A percentile compares a stretch with the other conserved stretches of the same genome.
phyloP scores from a whole-genome alignment of 2,329 filamentous ascomycete genomes.

The Aspergillus hiratsukae region DNA sequence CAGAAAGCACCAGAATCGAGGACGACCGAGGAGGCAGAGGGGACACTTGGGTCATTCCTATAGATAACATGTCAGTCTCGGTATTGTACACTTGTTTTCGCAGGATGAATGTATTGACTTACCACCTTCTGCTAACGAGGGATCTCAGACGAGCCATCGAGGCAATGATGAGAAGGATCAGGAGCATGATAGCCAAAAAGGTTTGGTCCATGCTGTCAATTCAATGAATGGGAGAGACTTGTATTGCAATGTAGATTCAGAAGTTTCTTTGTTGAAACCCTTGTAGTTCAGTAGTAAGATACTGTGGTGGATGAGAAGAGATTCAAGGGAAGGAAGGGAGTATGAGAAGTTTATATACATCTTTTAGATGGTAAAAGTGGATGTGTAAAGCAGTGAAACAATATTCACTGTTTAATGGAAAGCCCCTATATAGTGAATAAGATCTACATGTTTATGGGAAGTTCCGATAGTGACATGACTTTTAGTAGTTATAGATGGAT shows the following conservation, averaged over 20 bases:
- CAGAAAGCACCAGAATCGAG: background rate
- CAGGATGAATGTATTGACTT: no score
- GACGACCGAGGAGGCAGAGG: background rate
- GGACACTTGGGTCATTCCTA: no score
- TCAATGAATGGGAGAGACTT: no score
- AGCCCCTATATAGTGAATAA: background rate
- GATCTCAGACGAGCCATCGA: background rate
- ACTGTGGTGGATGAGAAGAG: background rate
- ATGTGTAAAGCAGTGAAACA: background rate
- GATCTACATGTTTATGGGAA: background rate
- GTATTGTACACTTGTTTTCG: background rate
- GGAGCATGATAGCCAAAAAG: background rate
- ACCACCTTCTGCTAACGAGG: no score
- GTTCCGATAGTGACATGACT: background rate
- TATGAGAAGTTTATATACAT: background rate
- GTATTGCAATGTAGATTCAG: background rate
- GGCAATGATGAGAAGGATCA: background rate
- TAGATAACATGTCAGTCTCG: background rate
- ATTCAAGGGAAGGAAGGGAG: background rate
- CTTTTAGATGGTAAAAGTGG: background rate
- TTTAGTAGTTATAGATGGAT: background rate
- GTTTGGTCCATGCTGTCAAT: background rate
- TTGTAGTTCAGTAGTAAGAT: background rate
- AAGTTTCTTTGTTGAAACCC: background rate
- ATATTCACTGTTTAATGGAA: background rate